Evolutionary conservation across 371 early-diverging fungal genomes (phyloP), one percentile per base, ranked within the genome.

Genomic region (Rhizopus arrhizus): DNA sequence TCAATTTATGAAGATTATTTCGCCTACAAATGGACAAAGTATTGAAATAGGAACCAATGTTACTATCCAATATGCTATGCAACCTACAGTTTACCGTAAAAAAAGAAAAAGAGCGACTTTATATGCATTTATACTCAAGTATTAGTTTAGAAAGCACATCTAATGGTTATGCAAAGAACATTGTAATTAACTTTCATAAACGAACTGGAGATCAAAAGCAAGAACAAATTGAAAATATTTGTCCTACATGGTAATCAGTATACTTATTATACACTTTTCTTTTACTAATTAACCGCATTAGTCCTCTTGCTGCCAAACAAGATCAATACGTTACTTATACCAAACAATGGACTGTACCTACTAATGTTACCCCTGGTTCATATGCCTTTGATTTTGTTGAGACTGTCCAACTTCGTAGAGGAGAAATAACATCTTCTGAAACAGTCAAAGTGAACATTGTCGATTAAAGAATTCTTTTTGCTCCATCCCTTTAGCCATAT

Each of bases 261-360:
- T 10, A 40, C 8, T 10, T 40, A 40, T 10, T 10, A 50, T 28
- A 43, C 34, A 41, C 22, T 31, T 40, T 52, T 28, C 42, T 56
- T 15, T 28, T 52, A 13, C 33, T 52, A 35, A 34, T 53, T 13
- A 16, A 38, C 13, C 38, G 0, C 22, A 22, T 32, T 22, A 73
- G 77, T 65, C 78, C 78, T 41, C 65, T 75, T 33, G 43, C 62
- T 41, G 75, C 79, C 16, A 61, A 57, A 48, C 41, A 68, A 35
- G 38, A 58, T 51, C 67, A 73, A 56, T 75, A 66, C 45, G 68
- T 72, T 28, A 75, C 76, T 12, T 70, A 78, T 51, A 72, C 62
- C 54, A 72, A 67, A 51, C 40, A 54, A n/a, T 85, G 83, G 82
- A 81, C 75, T 4, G 68, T 85, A 38, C 85, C 85, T 47, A 66